phyloP scores from a whole-genome alignment of 2,329 filamentous ascomycete species.

The Neocucurbitaria cava region DNA sequence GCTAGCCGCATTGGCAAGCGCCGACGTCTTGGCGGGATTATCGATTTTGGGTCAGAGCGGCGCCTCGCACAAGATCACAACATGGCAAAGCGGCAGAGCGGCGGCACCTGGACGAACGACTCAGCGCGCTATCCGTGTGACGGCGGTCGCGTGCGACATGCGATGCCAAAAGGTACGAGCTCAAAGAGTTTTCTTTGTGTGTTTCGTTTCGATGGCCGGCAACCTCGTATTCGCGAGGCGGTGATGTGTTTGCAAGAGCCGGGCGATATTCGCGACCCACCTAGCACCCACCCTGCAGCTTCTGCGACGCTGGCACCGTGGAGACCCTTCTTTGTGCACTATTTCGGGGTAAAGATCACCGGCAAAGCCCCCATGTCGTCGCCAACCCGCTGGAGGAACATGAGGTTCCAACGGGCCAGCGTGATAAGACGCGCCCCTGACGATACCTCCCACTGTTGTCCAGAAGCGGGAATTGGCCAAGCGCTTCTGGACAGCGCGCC shows the following conservation, averaged over 20 bases:
- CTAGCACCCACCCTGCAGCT: slow-evolving; percentile 14
- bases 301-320: slow-evolving; percentile 27
- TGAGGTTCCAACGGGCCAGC: slow-evolving; percentile 14
- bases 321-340: slow-evolving; percentile 4
- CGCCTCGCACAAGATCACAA: slow-evolving; percentile 14
- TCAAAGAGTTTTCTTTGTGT: neutral
- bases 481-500: slow-evolving; percentile 8
- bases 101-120: slow-evolving; percentile 6
- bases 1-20: slow-evolving; percentile 17
- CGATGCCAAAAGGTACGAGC: slow-evolving; percentile 4
- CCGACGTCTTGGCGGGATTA: slow-evolving; percentile 16
- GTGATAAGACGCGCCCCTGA: slow-evolving; percentile 25
- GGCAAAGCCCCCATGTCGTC: slow-evolving; percentile 14
- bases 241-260: slow-evolving; percentile 9
- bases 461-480: slow-evolving; percentile 5
- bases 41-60: slow-evolving; percentile 21
- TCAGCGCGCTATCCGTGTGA: slow-evolving; percentile 1
- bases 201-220: slow-evolving; percentile 4
- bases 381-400: slow-evolving; percentile 8
- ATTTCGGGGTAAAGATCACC: slow-evolving; percentile 21
- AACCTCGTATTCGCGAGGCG: slow-evolving; percentile 9
- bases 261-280: slow-evolving; percentile 14
- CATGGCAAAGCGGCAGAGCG: slow-evolving; percentile 9
- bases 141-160: neutral
- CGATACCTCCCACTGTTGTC: slow-evolving; percentile 11